Conservation (phyloP, 2,329 filamentous ascomycete species). For the Neonectria sp. region DNA sequence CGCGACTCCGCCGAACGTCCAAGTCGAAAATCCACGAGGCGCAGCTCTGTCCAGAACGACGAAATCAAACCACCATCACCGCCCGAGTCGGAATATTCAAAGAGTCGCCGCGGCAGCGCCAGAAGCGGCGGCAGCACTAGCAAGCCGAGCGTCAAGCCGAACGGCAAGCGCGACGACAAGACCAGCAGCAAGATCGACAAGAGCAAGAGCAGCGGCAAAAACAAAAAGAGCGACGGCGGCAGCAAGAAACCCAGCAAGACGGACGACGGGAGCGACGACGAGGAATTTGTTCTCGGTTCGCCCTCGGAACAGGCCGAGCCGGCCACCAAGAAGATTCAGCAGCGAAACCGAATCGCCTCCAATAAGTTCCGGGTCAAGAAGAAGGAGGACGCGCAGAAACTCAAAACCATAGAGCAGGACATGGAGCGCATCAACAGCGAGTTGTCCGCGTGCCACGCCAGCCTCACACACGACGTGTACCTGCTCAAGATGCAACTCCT, state of each 20-base stretch:
- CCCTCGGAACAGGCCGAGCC: neutral
- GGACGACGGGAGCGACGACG: neutral
- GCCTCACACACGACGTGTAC: constrained; percentile 38
- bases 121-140: too few species aligned
- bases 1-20: neutral
- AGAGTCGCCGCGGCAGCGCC: neutral
- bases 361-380: constrained; percentile 46
- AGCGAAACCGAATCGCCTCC: constrained; percentile 45
- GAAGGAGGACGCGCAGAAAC: constrained; percentile 31
- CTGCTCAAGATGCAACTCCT: constrained; percentile 43
- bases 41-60: neutral
- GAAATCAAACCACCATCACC: neutral
- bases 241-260: neutral
- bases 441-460: constrained; percentile 26
- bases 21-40: neutral
- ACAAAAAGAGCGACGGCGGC: too few species aligned
- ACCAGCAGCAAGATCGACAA: neutral
- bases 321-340: constrained; percentile 12
- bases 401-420: constrained; percentile 34
- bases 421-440: constrained; percentile 37
- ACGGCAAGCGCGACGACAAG: neutral
- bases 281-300: neutral
- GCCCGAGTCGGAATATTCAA: neutral
- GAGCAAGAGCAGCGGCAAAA: neutral
- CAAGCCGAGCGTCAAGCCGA: too few species aligned